Conservation (phyloP, 192 early-diverging fungal genomes). For the Backusella luteola region DNA sequence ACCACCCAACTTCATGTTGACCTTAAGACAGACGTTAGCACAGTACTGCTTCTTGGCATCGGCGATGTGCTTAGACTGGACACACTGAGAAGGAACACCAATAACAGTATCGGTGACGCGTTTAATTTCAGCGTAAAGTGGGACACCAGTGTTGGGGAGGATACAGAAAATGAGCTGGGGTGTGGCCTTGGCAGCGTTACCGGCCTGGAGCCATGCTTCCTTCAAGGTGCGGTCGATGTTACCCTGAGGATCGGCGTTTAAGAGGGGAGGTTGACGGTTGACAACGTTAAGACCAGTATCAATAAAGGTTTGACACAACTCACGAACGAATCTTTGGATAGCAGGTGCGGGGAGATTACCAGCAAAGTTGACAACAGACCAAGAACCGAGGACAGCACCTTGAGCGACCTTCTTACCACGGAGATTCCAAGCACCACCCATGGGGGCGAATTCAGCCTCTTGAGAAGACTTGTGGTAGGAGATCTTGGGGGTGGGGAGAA, state of each 20-base stretch:
- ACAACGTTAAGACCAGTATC: constrained; percentile 65
- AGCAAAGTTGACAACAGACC: constrained; percentile 77
- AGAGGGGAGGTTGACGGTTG: constrained; percentile 42
- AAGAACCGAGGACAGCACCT: constrained; percentile 71
- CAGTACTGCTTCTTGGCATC: constrained; percentile 85
- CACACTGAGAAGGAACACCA: constrained; percentile 88
- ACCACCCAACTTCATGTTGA: constrained; percentile 92
- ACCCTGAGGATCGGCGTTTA: constrained; percentile 52
- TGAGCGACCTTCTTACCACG: constrained; percentile 73
- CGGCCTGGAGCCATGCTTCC: constrained; percentile 68
- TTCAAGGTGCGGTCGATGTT: constrained; percentile 70
- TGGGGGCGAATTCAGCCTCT: constrained; percentile 48
- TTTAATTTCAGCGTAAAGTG: constrained; percentile 84
- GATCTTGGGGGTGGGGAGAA: constrained; percentile 78
- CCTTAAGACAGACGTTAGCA: constrained; percentile 91
- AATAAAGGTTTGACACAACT: constrained; percentile 54
- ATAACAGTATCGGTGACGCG: constrained; percentile 84
- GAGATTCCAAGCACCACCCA: constrained; percentile 83
- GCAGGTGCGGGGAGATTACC: constrained; percentile 45
- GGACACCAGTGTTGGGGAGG: constrained; percentile 76
- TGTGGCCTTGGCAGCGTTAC: constrained; percentile 54
- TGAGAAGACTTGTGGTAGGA: constrained; percentile 55
- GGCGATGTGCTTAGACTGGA: constrained; percentile 78
- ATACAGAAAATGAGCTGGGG: constrained; percentile 85
- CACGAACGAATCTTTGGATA: constrained; percentile 73